phyloP scores from a whole-genome alignment of 2,329 filamentous ascomycete genomes.

The Pyricularia grisea region DNA sequence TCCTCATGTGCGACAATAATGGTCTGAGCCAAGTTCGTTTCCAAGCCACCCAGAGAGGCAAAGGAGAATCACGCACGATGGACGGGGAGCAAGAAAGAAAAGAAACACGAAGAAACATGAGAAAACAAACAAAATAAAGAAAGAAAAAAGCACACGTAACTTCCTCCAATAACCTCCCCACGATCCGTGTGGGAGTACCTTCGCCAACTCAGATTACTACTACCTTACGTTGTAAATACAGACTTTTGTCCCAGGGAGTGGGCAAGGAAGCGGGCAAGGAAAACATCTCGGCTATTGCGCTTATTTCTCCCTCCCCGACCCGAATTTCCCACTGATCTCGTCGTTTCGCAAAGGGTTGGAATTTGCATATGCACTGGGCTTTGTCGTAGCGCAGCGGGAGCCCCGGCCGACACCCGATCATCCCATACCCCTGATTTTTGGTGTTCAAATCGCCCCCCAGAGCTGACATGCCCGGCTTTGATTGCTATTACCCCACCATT shows the following conservation, averaged over 20 bases:
- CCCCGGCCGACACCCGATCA: constrained; percentile 4
- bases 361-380: background rate
- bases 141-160: background rate
- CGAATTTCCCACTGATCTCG: background rate
- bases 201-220: background rate
- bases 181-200: background rate
- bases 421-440: background rate
- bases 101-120: background rate
- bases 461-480: background rate
- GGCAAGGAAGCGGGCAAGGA: background rate
- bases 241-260: background rate
- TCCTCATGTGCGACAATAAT: background rate
- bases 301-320: background rate
- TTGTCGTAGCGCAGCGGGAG: constrained; percentile 1
- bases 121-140: background rate
- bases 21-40: background rate
- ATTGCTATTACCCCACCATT: constrained; percentile 4
- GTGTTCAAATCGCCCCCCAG: background rate
- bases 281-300: background rate
- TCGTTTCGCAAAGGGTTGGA: background rate
- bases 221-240: no score
- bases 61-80: no score
- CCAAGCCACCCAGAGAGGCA: background rate
- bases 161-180: background rate
- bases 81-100: background rate